phyloP scores from a whole-genome alignment of 345 rosid species.

The Anastatica hierochuntica region DNA sequence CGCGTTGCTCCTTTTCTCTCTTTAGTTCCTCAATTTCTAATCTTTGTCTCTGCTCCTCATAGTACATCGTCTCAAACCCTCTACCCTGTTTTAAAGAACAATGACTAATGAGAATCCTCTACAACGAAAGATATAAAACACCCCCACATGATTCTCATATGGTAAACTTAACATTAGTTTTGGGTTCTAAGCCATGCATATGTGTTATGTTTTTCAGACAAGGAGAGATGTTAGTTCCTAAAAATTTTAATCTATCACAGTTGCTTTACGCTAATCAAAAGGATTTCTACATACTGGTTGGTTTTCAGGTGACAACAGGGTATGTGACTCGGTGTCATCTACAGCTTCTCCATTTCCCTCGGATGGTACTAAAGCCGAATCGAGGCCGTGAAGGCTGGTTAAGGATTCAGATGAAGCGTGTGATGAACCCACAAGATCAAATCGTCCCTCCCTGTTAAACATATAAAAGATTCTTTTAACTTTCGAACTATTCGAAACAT shows the following conservation, averaged over 20 bases:
- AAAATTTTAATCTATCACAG: too few species aligned
- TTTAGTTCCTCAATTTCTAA: conserved; percentile 23
- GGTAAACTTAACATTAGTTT: background rate
- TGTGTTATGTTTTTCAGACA: background rate
- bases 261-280: background rate
- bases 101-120: background rate
- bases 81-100: conserved; percentile 10
- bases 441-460: conserved; percentile 15
- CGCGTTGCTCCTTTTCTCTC: conserved; percentile 16
- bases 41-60: conserved; percentile 24
- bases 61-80: conserved; percentile 10
- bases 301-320: conserved; percentile 9
- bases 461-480: background rate
- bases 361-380: conserved; percentile 16
- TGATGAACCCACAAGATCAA: conserved; percentile 8
- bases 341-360: conserved; percentile 1
- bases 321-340: background rate
- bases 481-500: background rate
- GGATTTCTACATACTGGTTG: conserved; percentile 12
- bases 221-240: background rate
- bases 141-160: background rate
- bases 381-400: conserved; percentile 16
- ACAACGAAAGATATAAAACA: conserved; percentile 4
- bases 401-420: conserved; percentile 12
- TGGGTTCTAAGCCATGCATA: background rate